phyloP scores from a whole-genome alignment of 2,329 filamentous ascomycete genomes.

The Cytospora schulzeri region DNA sequence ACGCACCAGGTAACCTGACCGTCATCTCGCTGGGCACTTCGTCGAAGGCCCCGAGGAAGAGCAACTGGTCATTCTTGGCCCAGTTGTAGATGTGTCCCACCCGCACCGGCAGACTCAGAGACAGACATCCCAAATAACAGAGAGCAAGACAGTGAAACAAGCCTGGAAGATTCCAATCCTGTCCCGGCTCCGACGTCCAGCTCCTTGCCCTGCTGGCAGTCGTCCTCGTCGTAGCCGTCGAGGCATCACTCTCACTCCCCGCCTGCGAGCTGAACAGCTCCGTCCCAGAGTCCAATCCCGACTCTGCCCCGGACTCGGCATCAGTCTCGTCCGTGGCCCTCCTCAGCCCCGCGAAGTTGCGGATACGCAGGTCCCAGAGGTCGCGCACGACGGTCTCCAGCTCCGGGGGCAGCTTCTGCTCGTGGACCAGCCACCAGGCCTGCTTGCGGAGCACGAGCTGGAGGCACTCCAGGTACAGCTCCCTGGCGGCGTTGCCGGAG shows the following conservation, averaged over 20 bases:
- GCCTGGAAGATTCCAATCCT: conserved; percentile 61
- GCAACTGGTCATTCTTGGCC: conserved; percentile 67
- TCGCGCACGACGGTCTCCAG: conserved; percentile 80
- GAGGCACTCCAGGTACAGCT: conserved; percentile 80
- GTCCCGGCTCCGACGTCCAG: conserved; percentile 48
- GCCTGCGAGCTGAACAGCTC: conserved; percentile 63
- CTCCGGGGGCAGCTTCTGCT: conserved; percentile 67
- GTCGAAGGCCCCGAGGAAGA: conserved; percentile 69
- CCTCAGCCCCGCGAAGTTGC: conserved; percentile 57
- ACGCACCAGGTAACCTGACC: conserved; percentile 63
- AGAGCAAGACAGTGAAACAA: conserved; percentile 75
- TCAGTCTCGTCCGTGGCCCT: conserved; percentile 40
- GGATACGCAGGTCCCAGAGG: conserved; percentile 76
- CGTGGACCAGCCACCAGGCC: conserved; percentile 69
- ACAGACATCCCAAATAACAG: conserved; percentile 76
- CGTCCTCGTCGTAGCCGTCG: conserved; percentile 36
- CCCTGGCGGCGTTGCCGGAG: conserved; percentile 67
- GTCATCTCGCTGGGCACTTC: conserved; percentile 55
- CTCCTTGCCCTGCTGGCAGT: conserved; percentile 40
- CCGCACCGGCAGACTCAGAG: conserved; percentile 76
- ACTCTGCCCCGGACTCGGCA: conserved; percentile 36
- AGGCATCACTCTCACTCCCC: conserved; percentile 39
- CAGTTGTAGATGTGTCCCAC: conserved; percentile 73
- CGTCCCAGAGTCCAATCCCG: conserved; percentile 34
- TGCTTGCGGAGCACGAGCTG: conserved; percentile 87